These are phyloP conservation scores for Mycena maculata DNA, from an alignment of 768 basidiomycete genomes.

Conservation along the genomic window DNA sequence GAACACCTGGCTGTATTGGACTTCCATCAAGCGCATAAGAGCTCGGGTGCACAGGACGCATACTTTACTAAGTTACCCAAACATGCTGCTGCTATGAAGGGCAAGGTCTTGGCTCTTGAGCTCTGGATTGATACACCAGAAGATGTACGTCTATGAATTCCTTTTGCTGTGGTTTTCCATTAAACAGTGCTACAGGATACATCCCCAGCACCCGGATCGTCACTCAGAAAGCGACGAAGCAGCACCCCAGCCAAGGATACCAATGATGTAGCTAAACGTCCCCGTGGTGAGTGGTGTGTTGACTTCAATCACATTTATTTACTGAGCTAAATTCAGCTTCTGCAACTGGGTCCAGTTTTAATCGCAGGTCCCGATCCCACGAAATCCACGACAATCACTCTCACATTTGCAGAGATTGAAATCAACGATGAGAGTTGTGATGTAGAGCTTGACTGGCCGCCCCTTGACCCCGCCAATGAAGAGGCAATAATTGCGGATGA, in stretches of 20 bases:
- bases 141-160: neutral
- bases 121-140: conserved; percentile 15
- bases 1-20: conserved; percentile 12
- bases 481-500: neutral
- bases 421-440: neutral
- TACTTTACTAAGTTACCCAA: conserved; percentile 19
- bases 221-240: neutral
- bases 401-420: neutral
- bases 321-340: neutral
- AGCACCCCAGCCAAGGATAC: neutral
- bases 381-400: conserved; percentile 5
- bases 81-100: conserved; percentile 15
- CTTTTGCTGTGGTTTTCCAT: neutral
- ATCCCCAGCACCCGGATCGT: conserved; percentile 10
- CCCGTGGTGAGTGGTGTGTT: conserved; percentile 3
- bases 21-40: conserved; percentile 16
- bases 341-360: neutral
- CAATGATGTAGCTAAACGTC: conserved; percentile 7
- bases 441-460: neutral
- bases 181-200: neutral
- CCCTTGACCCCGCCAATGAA: neutral
- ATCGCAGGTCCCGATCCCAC: conserved; percentile 1
- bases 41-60: conserved; percentile 3
- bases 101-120: neutral
- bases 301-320: neutral